Percentiles rank a stretch among this genome's conserved stretches.
phyloP scores from a whole-genome alignment of 108 stramenopile genomes.

The Nitzschia sp. region DNA sequence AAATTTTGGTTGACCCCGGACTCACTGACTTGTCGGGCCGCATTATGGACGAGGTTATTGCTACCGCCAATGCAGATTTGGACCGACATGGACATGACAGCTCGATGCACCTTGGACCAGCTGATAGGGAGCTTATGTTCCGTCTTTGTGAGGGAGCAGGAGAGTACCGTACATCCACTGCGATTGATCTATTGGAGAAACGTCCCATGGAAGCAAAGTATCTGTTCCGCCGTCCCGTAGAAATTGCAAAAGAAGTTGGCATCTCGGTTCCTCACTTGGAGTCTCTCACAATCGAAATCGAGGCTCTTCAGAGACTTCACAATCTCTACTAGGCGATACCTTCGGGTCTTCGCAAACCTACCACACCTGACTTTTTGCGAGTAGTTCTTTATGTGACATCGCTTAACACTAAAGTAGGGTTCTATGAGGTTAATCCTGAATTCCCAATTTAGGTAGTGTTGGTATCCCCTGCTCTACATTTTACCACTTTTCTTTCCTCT shows the following conservation, averaged over 20 bases:
- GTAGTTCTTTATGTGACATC: neutral
- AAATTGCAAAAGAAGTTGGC: constrained; percentile 58
- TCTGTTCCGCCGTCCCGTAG: constrained; percentile 70
- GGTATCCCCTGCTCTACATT: too few species aligned
- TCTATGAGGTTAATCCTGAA: neutral
- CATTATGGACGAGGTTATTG: constrained; percentile 80
- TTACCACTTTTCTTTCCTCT: constrained; percentile 11
- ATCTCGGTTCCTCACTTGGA: constrained; percentile 70
- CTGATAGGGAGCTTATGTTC: constrained; percentile 65
- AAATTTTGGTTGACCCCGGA: constrained; percentile 71
- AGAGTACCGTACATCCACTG: constrained; percentile 77
- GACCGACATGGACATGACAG: constrained; percentile 38
- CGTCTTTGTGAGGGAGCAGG: constrained; percentile 73
- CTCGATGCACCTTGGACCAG: constrained; percentile 28
- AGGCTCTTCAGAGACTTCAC: constrained; percentile 56
- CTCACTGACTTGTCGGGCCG: constrained; percentile 60
- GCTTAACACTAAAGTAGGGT: too few species aligned
- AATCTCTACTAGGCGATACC: constrained; percentile 14
- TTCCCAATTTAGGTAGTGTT: too few species aligned
- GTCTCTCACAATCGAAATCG: constrained; percentile 69
- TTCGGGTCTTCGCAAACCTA: neutral
- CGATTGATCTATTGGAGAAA: constrained; percentile 71
- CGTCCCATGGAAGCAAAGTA: constrained; percentile 84
- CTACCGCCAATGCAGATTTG: constrained; percentile 79
- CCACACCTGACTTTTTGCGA: neutral